Percentiles rank a stretch among this genome's conserved stretches.
phyloP scores from a whole-genome alignment of 2,329 filamentous ascomycete species.

The Aspergillus sp. region DNA sequence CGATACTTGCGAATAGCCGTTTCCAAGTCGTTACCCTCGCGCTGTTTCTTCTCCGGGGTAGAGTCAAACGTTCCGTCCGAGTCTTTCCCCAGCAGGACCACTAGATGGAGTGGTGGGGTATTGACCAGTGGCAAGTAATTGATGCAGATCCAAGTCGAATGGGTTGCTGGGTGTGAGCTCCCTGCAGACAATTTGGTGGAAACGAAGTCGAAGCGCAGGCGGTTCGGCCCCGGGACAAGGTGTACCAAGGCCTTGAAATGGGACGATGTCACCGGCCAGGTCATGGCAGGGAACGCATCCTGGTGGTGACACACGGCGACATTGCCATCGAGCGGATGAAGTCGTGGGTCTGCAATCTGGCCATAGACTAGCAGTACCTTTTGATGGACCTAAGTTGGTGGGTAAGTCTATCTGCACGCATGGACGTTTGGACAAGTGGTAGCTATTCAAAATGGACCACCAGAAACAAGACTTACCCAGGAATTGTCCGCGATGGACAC shows the following conservation, averaged over 20 bases:
- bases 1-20: slow-evolving; percentile 84
- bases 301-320: slow-evolving; percentile 79
- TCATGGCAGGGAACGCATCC: slow-evolving; percentile 76
- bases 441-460: not conserved
- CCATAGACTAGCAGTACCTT: slow-evolving; percentile 82
- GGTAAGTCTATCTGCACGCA: slow-evolving; percentile 4
- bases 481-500: slow-evolving; percentile 76
- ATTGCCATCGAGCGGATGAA: slow-evolving; percentile 71
- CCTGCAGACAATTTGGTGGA: slow-evolving; percentile 74
- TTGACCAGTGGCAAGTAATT: slow-evolving; percentile 81
- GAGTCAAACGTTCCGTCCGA: slow-evolving; percentile 84
- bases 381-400: slow-evolving; percentile 70
- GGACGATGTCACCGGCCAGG: slow-evolving; percentile 85
- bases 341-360: slow-evolving; percentile 70
- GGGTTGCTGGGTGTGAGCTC: slow-evolving; percentile 62
- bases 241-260: slow-evolving; percentile 91
- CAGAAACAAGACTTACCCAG: slow-evolving; percentile 64
- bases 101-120: slow-evolving; percentile 82
- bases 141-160: slow-evolving; percentile 76
- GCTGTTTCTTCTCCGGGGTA: slow-evolving; percentile 69
- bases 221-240: slow-evolving; percentile 87
- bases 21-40: slow-evolving; percentile 78
- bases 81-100: slow-evolving; percentile 83
- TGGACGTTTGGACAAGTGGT: not conserved
- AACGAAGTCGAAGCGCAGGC: slow-evolving; percentile 80